phyloP scores from a whole-genome alignment of 176 grass and related monocot species.

The Saccharum officinarum region DNA sequence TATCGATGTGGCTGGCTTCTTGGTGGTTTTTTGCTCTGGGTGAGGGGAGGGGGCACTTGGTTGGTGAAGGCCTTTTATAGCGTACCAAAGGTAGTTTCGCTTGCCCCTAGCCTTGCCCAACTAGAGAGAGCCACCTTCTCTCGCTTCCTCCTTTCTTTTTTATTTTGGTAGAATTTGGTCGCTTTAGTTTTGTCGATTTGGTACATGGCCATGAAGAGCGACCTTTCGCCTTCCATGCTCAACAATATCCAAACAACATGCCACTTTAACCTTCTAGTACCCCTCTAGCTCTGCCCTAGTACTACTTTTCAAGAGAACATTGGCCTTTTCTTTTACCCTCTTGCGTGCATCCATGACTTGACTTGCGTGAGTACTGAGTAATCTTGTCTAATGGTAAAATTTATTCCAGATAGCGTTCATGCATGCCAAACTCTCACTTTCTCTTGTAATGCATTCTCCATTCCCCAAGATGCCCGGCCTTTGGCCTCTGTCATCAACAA shows the following conservation, averaged over 20 bases:
- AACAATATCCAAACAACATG: slow-evolving; percentile 45
- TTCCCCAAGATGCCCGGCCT: slow-evolving; percentile 38
- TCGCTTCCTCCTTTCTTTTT: background rate
- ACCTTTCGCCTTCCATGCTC: slow-evolving; percentile 35
- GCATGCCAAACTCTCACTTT: slow-evolving; percentile 33
- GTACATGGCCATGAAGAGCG: slow-evolving; percentile 42
- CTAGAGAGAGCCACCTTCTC: slow-evolving; percentile 39
- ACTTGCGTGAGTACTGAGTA: slow-evolving; percentile 45
- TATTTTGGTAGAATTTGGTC: slow-evolving; percentile 33
- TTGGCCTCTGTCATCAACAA: slow-evolving; percentile 29
- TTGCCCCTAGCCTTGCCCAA: slow-evolving; percentile 25
- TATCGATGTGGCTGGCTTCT: slow-evolving; percentile 27
- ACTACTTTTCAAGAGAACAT: slow-evolving; percentile 46
- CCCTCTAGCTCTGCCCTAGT: background rate
- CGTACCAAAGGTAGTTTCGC: slow-evolving; percentile 14
- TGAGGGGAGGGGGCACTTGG: slow-evolving; percentile 48
- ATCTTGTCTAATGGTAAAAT: slow-evolving; percentile 31
- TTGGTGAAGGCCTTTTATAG: slow-evolving; percentile 75
- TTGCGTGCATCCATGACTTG: slow-evolving; percentile 48
- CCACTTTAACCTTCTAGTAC: slow-evolving; percentile 20
- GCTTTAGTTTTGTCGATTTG: slow-evolving; percentile 54
- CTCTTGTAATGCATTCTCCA: slow-evolving; percentile 22
- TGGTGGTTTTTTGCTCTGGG: slow-evolving; percentile 39
- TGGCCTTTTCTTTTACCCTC: slow-evolving; percentile 13
- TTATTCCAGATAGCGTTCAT: slow-evolving; percentile 45